A percentile compares a stretch with the other conserved stretches of the same genome.
Evolutionary conservation across 768 basidiomycete species (phyloP).

Genomic region (Lactarius akahatsu): DNA sequence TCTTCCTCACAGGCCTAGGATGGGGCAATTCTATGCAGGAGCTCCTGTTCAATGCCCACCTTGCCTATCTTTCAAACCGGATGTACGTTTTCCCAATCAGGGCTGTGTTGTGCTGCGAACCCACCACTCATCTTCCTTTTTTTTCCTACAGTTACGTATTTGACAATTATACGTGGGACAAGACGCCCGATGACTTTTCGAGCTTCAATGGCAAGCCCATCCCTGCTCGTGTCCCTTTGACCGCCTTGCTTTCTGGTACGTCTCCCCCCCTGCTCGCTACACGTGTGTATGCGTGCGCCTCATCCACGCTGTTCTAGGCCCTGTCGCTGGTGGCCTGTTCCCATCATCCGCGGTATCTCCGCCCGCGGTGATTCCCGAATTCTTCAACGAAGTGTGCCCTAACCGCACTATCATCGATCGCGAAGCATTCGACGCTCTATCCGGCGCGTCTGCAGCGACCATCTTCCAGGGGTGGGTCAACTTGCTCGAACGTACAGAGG

Average conservation of each 20-base stretch:
- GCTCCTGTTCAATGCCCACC: slow-evolving; percentile 49
- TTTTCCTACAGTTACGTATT: slow-evolving; percentile 44
- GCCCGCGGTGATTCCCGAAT: slow-evolving; percentile 39
- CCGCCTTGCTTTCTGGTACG: slow-evolving; percentile 51
- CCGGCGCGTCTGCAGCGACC: slow-evolving; percentile 32
- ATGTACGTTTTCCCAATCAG: slow-evolving; percentile 41
- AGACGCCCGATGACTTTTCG: slow-evolving; percentile 39
- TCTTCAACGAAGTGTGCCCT: slow-evolving; percentile 45
- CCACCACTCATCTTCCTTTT: not conserved
- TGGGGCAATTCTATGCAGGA: slow-evolving; percentile 67
- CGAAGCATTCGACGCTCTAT: slow-evolving; percentile 32
- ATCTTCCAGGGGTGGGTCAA: slow-evolving; percentile 43
- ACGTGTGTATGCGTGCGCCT: not conserved
- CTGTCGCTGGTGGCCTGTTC: slow-evolving; percentile 44
- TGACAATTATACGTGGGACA: slow-evolving; percentile 58
- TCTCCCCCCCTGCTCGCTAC: not conserved
- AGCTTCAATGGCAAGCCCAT: slow-evolving; percentile 50
- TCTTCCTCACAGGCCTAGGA: slow-evolving; percentile 42
- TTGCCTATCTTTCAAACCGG: slow-evolving; percentile 48
- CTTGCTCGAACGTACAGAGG: slow-evolving; percentile 37
- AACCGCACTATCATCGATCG: slow-evolving; percentile 37
- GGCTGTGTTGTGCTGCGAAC: not conserved
- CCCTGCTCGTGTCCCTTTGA: slow-evolving; percentile 54
- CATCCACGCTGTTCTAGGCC: slow-evolving; percentile 33
- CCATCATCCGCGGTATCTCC: slow-evolving; percentile 36